Percentiles rank a stretch among this genome's conserved stretches.
Conservation (phyloP, 495 filamentous ascomycete species). For the Xylaria telfairii region DNA sequence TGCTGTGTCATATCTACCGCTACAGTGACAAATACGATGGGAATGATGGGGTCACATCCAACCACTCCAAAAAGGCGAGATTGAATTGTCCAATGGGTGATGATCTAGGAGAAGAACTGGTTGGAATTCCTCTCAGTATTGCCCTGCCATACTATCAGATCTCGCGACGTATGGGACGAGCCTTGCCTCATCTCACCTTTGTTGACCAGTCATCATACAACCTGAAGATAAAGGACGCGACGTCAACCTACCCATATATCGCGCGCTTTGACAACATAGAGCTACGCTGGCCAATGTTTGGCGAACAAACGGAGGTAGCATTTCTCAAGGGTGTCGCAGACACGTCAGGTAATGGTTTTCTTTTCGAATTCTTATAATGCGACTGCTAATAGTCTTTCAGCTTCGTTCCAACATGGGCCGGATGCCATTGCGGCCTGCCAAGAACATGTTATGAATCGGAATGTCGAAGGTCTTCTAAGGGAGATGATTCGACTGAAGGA, state of each 20-base stretch:
- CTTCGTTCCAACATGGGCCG: slow-evolving; percentile 52
- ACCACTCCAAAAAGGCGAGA: slow-evolving; percentile 38
- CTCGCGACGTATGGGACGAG: slow-evolving; percentile 53
- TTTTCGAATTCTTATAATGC: background rate
- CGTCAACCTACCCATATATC: slow-evolving; percentile 53
- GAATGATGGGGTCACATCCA: slow-evolving; percentile 53
- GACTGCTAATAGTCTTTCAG: slow-evolving; percentile 31
- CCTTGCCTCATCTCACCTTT: slow-evolving; percentile 57
- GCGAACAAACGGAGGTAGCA: slow-evolving; percentile 55
- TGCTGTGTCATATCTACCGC: slow-evolving; percentile 57
- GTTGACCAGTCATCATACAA: slow-evolving; percentile 59
- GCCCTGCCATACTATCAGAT: slow-evolving; percentile 55
- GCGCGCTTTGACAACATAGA: slow-evolving; percentile 58
- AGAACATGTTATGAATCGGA: slow-evolving; percentile 57
- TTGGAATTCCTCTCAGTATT: slow-evolving; percentile 54
- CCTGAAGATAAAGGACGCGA: slow-evolving; percentile 55
- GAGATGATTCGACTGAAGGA: slow-evolving; percentile 57
- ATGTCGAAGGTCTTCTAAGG: slow-evolving; percentile 53
- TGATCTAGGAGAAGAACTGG: slow-evolving; percentile 54
- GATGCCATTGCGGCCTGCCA: slow-evolving; percentile 57
- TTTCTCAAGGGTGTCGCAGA: slow-evolving; percentile 54
- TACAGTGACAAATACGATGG: slow-evolving; percentile 60
- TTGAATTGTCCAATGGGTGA: slow-evolving; percentile 55
- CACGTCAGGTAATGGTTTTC: slow-evolving; percentile 40
- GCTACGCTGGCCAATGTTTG: slow-evolving; percentile 58